These are phyloP conservation scores for Xylariaceae sp. DNA, from an alignment of 2,329 filamentous ascomycete species.

Conservation along the genomic window DNA sequence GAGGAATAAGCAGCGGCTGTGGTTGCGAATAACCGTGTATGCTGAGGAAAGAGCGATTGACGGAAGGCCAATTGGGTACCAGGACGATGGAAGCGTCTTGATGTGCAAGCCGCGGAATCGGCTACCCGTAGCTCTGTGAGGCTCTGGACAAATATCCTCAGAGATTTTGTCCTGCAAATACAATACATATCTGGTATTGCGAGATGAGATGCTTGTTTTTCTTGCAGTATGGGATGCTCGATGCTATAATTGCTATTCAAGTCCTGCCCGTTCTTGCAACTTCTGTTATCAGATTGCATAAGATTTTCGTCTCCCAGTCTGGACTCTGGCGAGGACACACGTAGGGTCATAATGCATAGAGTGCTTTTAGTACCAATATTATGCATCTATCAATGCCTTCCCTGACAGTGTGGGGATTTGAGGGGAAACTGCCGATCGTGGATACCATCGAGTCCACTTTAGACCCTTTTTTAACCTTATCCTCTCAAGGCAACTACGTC, in stretches of 20 bases:
- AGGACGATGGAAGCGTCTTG: constrained; percentile 11
- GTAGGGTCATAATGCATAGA: constrained; percentile 2
- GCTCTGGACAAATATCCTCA: constrained; percentile 44
- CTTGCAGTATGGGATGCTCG: too few relatives aligned
- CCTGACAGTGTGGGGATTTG: neutral
- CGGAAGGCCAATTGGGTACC: constrained; percentile 10
- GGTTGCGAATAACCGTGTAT: constrained; percentile 21
- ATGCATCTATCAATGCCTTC: neutral
- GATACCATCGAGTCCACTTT: neutral
- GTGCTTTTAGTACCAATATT: neutral
- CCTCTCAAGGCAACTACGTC: constrained; percentile 1
- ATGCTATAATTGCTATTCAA: neutral
- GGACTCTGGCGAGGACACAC: neutral
- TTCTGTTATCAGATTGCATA: neutral
- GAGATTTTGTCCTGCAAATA: constrained; percentile 40
- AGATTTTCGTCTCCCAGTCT: constrained; percentile 2
- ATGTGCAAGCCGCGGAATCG: constrained; percentile 12
- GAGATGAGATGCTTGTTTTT: too few relatives aligned
- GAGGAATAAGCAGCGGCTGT: constrained; percentile 16
- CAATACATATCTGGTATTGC: constrained; percentile 40
- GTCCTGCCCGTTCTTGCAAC: constrained; percentile 1
- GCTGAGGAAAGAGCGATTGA: constrained; percentile 9
- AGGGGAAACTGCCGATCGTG: neutral
- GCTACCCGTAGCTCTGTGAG: constrained; percentile 30
- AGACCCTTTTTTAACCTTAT: neutral